Base-by-base conservation (phyloP, 1,284 basidiomycete species). In the Naganishia cerealis region DNA sequence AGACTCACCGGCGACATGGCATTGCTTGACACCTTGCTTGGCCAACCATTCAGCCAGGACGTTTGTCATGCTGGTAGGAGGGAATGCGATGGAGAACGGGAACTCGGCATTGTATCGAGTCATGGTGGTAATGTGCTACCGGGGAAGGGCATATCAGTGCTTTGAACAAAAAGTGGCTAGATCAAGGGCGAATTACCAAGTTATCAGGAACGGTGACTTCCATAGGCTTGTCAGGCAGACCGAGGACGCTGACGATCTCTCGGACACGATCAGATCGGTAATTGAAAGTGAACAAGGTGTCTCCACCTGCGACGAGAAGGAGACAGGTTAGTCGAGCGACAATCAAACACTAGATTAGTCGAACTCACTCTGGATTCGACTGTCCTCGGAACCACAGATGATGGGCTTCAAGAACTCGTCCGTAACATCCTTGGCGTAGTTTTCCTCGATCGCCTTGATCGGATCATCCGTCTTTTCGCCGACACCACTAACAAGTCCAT, bases 361-460 rank as follows among this genome's bases (percentile, higher is more conserved):
- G 24, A 29, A 61, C 80, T 66, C 67, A 89, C 90, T 89, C 80
- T 93, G 88, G 76, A 94, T 87, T 57, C 91, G 84, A 7, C 90
- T 89, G 55, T 87, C 86, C 21, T 87, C 86, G 0, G 88, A 89
- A 66, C 90, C 88, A 57, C 90, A 86, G 73, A 94, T 90, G 78
- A 94, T 91, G 2, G 92, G 92, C 83, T 93, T 93, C 81, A 94
- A 83, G 81, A 95, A 94, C 82, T 95, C 92, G 74, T 94, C 92
- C 4, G 91, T 94, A 67, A 91, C 85, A 72, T 91, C 87, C 73
- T 89, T 88, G 73, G 86, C 85, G 77, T 94, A 94, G 72, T 86
- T 82, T 76, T 85, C 84, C 77, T 89, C 86, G 72, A 89, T 90
- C 3, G 83, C 85, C 79, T 87, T 85, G 72, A 91, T 84, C 3